Base-by-base conservation (phyloP, 2,329 filamentous ascomycete species). In the Colletotrichum nymphaeae region DNA sequence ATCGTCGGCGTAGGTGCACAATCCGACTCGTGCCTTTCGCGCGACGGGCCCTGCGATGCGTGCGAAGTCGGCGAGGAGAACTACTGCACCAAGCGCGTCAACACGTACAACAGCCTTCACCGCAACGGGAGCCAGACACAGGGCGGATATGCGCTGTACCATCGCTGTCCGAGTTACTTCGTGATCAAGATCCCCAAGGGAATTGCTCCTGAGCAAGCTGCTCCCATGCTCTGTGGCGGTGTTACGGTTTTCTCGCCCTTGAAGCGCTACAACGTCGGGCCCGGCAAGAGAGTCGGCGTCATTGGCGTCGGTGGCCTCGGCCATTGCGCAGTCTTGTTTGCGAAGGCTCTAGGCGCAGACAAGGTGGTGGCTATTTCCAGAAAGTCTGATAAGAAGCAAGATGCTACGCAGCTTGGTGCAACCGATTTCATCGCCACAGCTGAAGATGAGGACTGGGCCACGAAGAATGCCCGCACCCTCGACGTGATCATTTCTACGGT, bases 141-240 rank as follows among this genome's bases (percentile, higher is more conserved):
- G 28, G 92, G 92, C 11, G 92, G 88, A 19, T 80, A 85, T 67
- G 79, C 78, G 2, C 75, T 76, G 30, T 83, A 83, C 57, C 79
- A 83, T 63, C 79, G 82, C 9, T 77, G 76, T 26, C 77, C 79
- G 14, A 79, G 78, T 22, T 80, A 79, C 69, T 94, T 93, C 71
- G 84, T 84, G n/a, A 74, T 88, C 74, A 85, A 84, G 75, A 86
- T 88, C 56, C 86, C 85, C 5, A 81, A 84, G 5, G 80, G 79
- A 5, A 69, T 88, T 4, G 75, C 79, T 1, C 81, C 81, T 1
- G 85, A 84, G 67, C 74, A 81, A 58, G 84, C 85, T 5, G 86
- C 92, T 22, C 92, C 93, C 3, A 90, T 94, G 88, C 85, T 94
- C 46, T 94, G 93, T 77, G 93, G 88, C 28, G 93, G 93, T 9